Percentiles rank a stretch among this genome's conserved stretches.
phyloP scores from a whole-genome alignment of 2,329 filamentous ascomycete species.

The Penicillium fuscoglaucum region DNA sequence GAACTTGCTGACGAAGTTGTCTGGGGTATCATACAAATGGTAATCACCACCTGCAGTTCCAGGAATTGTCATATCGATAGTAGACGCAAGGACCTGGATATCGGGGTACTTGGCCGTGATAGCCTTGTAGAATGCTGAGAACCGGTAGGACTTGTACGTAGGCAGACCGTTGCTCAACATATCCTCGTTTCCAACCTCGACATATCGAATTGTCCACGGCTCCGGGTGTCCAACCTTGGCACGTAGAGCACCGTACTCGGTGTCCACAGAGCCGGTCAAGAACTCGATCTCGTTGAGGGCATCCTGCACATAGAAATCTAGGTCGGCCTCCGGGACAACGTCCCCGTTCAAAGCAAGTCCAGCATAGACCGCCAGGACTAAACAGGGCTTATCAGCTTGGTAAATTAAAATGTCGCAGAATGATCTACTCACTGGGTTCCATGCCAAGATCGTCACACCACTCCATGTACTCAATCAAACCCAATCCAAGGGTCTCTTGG shows the following conservation, averaged over 20 bases:
- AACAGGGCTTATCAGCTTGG: neutral
- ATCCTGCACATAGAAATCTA: slow-evolving; percentile 36
- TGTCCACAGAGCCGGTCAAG: slow-evolving; percentile 29
- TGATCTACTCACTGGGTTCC: slow-evolving; percentile 33
- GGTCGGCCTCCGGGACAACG: slow-evolving; percentile 38
- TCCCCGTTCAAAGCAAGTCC: slow-evolving; percentile 47
- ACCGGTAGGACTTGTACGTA: slow-evolving; percentile 56
- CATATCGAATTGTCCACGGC: slow-evolving; percentile 61
- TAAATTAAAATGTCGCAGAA: neutral
- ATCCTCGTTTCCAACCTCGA: slow-evolving; percentile 70
- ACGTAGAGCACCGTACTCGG: slow-evolving; percentile 48
- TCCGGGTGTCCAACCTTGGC: slow-evolving; percentile 61
- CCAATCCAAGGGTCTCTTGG: slow-evolving; percentile 47
- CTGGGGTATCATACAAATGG: slow-evolving; percentile 55
- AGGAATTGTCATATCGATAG: slow-evolving; percentile 29
- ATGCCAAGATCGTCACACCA: slow-evolving; percentile 50
- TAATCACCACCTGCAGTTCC: slow-evolving; percentile 38
- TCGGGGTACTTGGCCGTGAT: slow-evolving; percentile 59
- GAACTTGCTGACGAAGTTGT: slow-evolving; percentile 54
- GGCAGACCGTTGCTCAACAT: slow-evolving; percentile 57
- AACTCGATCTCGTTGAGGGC: slow-evolving; percentile 39
- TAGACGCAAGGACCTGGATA: slow-evolving; percentile 48
- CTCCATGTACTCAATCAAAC: slow-evolving; percentile 51
- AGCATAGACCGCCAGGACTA: slow-evolving; percentile 46
- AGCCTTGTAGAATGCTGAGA: slow-evolving; percentile 60